Conservation (phyloP, 306 rosid species). For the Castanospermum australe region DNA sequence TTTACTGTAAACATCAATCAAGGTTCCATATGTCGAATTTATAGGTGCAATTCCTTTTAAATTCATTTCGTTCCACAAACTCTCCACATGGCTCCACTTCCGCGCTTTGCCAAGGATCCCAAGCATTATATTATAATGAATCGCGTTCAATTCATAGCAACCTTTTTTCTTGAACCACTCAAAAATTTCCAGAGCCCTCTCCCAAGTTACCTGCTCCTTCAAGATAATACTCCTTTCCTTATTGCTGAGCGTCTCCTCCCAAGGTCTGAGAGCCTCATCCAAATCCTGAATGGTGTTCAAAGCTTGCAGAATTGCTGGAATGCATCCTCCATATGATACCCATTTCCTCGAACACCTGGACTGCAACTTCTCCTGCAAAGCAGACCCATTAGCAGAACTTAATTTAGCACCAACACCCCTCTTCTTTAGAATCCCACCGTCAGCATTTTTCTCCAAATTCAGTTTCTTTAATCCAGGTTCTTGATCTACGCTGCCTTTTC, state of each 20-base stretch:
- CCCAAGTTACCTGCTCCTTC: constrained; percentile 59
- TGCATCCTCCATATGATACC: constrained; percentile 49
- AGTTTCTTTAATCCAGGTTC: constrained; percentile 2
- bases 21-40: constrained; percentile 63
- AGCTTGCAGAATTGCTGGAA: constrained; percentile 54
- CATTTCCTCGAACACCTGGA: constrained; percentile 56
- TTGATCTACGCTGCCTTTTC: constrained; percentile 5
- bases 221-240: constrained; percentile 64
- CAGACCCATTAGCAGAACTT: no score
- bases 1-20: constrained; percentile 61
- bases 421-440: background rate
- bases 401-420: constrained; percentile 3
- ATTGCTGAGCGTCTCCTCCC: constrained; percentile 45
- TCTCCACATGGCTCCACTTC: constrained; percentile 45
- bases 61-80: constrained; percentile 56
- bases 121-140: constrained; percentile 59
- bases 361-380: constrained; percentile 40
- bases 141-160: constrained; percentile 54
- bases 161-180: constrained; percentile 56
- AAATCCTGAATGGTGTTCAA: constrained; percentile 47
- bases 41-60: constrained; percentile 41
- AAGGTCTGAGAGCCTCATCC: constrained; percentile 56
- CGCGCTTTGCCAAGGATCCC: constrained; percentile 52
- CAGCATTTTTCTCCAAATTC: constrained; percentile 18
- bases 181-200: constrained; percentile 56